Percentiles rank a stretch among this genome's conserved stretches.
Conservation (phyloP, 1,139 yeast species). For the Lodderomyces orthopsilosis region DNA sequence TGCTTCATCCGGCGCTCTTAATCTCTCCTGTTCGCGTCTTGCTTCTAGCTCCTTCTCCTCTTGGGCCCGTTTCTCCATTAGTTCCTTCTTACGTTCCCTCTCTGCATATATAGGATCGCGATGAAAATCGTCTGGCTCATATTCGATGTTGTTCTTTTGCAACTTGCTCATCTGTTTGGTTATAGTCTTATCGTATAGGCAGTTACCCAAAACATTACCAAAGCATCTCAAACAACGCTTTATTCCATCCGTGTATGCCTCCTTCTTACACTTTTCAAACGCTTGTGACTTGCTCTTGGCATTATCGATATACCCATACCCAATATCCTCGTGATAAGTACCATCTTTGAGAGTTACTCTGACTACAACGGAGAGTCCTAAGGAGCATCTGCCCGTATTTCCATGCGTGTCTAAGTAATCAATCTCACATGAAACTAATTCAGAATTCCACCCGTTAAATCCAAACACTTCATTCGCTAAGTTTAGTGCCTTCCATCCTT, state of each 20-base stretch:
- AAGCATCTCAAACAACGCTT: slow-evolving; percentile 75
- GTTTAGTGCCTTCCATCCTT: slow-evolving; percentile 79
- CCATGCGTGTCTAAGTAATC: slow-evolving; percentile 67
- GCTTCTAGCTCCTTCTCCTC: slow-evolving; percentile 6
- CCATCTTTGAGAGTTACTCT: slow-evolving; percentile 74
- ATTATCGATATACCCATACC: slow-evolving; percentile 76
- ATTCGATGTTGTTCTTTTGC: slow-evolving; percentile 43
- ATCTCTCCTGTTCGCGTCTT: slow-evolving; percentile 5
- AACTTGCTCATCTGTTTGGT: slow-evolving; percentile 55
- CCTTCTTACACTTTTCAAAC: slow-evolving; percentile 77
- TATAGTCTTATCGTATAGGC: slow-evolving; percentile 70
- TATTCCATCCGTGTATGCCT: slow-evolving; percentile 78
- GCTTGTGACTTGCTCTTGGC: slow-evolving; percentile 70
- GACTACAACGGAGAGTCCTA: slow-evolving; percentile 71
- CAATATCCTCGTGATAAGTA: slow-evolving; percentile 75
- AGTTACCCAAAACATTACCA: slow-evolving; percentile 79
- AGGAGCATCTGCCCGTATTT: slow-evolving; percentile 49
- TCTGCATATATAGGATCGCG: slow-evolving; percentile 37
- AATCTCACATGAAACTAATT: slow-evolving; percentile 60
- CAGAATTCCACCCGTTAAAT: slow-evolving; percentile 78
- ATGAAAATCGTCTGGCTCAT: slow-evolving; percentile 46
- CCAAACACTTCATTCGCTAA: slow-evolving; percentile 81
- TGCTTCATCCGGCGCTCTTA: slow-evolving; percentile 12
- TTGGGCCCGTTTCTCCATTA: slow-evolving; percentile 8
- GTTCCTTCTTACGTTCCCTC: slow-evolving; percentile 24